These are phyloP conservation scores for Trypanosoma caninum DNA, from an alignment of 208 protist genomes.

Conservation along the genomic window DNA sequence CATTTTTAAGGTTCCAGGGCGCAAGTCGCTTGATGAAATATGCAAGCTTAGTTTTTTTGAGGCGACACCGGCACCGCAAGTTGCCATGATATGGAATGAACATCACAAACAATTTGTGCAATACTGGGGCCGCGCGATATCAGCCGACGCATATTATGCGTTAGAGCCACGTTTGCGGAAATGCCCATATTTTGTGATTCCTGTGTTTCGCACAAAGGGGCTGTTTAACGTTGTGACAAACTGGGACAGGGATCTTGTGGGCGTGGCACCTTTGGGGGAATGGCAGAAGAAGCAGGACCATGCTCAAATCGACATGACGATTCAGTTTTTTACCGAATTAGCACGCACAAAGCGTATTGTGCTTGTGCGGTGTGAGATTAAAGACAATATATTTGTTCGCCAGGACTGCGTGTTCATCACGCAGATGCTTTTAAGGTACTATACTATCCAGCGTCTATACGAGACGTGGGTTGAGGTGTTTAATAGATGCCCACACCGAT, in stretches of 20 bases:
- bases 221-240: constrained; percentile 93
- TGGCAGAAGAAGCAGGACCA: constrained; percentile 89
- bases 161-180: constrained; percentile 74
- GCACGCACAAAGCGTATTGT: constrained; percentile 78
- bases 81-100: constrained; percentile 83
- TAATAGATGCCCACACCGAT: constrained; percentile 78
- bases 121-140: constrained; percentile 88
- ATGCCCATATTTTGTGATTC: constrained; percentile 91
- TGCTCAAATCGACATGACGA: constrained; percentile 88
- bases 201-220: constrained; percentile 87
- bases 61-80: constrained; percentile 58
- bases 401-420: constrained; percentile 87
- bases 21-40: constrained; percentile 87
- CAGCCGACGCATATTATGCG: constrained; percentile 73
- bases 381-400: constrained; percentile 88
- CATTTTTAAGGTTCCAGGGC: constrained; percentile 72
- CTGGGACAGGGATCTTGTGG: constrained; percentile 84
- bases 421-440: constrained; percentile 91
- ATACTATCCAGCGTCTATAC: constrained; percentile 80
- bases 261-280: constrained; percentile 81
- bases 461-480: constrained; percentile 90
- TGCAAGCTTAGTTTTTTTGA: constrained; percentile 80
- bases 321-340: constrained; percentile 93
- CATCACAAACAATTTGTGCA: constrained; percentile 88
- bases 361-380: constrained; percentile 89